Percentiles rank a stretch among this genome's conserved stretches.
phyloP scores from a whole-genome alignment of 495 filamentous ascomycete species.

The Thermothielavioides terrestris region DNA sequence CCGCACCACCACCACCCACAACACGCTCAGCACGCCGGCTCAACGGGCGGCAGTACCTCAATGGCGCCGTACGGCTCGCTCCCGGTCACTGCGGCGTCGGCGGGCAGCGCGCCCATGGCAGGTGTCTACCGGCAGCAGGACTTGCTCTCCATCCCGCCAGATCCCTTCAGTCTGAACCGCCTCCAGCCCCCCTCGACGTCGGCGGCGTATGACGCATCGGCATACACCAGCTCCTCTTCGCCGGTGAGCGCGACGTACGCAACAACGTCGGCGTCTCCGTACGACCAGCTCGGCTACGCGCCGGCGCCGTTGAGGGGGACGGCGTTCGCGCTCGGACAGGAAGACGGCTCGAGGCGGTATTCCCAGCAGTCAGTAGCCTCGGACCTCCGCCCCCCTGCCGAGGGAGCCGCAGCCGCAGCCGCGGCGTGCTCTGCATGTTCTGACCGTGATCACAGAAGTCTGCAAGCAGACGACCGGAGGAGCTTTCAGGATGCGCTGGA shows the following conservation, averaged over 20 bases:
- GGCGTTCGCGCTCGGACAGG: conserved; percentile 46
- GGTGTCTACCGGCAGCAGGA: conserved; percentile 51
- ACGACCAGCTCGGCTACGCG: conserved; percentile 53
- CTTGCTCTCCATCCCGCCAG: conserved; percentile 67
- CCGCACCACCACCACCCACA: background rate
- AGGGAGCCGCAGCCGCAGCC: conserved; percentile 32
- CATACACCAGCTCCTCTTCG: conserved; percentile 47
- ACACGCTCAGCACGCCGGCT: conserved; percentile 10
- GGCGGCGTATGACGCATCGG: conserved; percentile 39
- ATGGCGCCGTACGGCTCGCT: conserved; percentile 63
- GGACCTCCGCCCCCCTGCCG: conserved; percentile 11
- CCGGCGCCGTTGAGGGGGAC: conserved; percentile 55
- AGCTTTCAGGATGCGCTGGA: conserved; percentile 78
- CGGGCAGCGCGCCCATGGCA: conserved; percentile 62
- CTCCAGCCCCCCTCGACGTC: conserved; percentile 41
- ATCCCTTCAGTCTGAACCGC: conserved; percentile 55
- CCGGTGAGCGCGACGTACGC: conserved; percentile 58
- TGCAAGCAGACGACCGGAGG: conserved; percentile 53
- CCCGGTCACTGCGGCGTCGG: conserved; percentile 58
- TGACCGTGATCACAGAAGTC: conserved; percentile 53
- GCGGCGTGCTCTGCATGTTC: conserved; percentile 47
- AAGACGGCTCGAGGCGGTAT: conserved; percentile 64
- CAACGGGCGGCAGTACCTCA: conserved; percentile 43
- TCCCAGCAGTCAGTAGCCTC: conserved; percentile 80
- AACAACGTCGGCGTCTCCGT: conserved; percentile 55